phyloP scores from a whole-genome alignment of 1,284 basidiomycete species.

The Heliocybe sulcata region DNA sequence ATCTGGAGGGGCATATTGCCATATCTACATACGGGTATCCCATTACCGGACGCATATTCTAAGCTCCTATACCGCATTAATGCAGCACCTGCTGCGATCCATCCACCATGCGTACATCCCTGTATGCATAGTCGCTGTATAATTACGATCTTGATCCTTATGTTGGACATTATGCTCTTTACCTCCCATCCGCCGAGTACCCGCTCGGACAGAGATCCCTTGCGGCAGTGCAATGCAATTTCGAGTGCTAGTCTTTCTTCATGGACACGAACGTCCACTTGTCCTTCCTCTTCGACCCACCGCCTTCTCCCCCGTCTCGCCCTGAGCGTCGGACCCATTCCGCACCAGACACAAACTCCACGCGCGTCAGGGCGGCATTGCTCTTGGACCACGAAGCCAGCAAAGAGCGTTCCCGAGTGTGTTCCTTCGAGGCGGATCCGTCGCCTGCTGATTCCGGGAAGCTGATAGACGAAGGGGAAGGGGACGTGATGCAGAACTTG shows the following conservation, averaged over 20 bases:
- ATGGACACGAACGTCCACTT: background rate
- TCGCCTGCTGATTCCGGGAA: background rate
- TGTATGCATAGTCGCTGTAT: background rate
- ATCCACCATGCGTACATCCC: background rate
- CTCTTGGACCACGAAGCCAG: background rate
- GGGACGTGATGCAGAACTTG: background rate
- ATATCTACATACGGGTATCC: background rate
- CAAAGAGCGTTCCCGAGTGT: background rate
- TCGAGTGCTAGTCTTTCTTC: background rate
- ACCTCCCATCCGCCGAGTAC: background rate
- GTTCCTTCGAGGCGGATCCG: background rate
- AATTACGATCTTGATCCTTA: background rate
- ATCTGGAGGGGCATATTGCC: background rate
- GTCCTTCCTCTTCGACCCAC: slow-evolving; percentile 1
- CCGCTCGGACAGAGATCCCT: background rate
- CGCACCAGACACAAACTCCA: background rate
- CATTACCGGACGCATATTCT: background rate
- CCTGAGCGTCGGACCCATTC: background rate
- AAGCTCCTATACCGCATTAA: background rate
- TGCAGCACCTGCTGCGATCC: background rate
- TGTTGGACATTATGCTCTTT: background rate
- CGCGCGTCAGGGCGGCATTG: background rate
- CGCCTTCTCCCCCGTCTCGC: background rate
- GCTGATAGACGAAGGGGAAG: background rate
- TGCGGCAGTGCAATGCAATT: background rate